Percentiles rank a stretch among this genome's conserved stretches.
These are phyloP conservation scores for Populus deltoides DNA, from an alignment of 345 rosid species.

Conservation along the genomic window DNA sequence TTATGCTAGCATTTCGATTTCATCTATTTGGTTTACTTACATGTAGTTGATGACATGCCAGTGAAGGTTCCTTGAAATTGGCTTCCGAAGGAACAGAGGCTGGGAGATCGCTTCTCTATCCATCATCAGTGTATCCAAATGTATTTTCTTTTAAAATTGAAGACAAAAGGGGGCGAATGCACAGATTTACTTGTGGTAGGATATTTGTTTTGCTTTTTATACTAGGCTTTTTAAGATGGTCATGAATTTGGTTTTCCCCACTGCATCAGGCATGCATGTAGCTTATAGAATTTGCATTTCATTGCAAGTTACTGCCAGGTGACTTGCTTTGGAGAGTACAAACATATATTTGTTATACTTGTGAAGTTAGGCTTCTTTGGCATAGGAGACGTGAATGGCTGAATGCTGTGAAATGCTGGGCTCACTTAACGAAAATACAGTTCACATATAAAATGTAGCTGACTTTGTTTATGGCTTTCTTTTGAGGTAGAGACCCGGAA, in stretches of 20 bases:
- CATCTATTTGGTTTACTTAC: slow-evolving; percentile 12
- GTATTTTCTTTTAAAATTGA: slow-evolving; percentile 78
- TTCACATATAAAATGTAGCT: slow-evolving; percentile 2
- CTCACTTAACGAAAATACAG: background rate
- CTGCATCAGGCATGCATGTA: slow-evolving; percentile 9
- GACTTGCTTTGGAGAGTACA: background rate
- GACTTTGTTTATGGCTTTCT: slow-evolving; percentile 11
- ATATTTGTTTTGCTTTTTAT: slow-evolving; percentile 1
- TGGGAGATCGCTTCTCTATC: slow-evolving; percentile 52
- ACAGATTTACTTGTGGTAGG: slow-evolving; percentile 89
- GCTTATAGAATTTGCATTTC: slow-evolving; percentile 2
- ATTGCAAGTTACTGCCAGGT: slow-evolving; percentile 1
- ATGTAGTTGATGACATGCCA: slow-evolving; percentile 33
- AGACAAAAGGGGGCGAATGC: slow-evolving; percentile 80
- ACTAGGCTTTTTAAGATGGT: background rate
- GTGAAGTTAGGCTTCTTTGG: background rate
- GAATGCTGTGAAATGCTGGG: background rate
- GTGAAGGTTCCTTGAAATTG: slow-evolving; percentile 80
- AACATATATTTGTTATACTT: background rate
- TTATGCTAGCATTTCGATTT: slow-evolving; percentile 12
- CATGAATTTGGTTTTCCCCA: background rate
- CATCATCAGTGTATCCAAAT: slow-evolving; percentile 38
- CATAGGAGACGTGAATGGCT: background rate
- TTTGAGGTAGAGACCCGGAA: slow-evolving; percentile 58
- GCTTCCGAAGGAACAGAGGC: slow-evolving; percentile 74